These are phyloP conservation scores for Eucalyptus erythrocorys DNA, from an alignment of 345 rosid species.

Conservation along the genomic window DNA sequence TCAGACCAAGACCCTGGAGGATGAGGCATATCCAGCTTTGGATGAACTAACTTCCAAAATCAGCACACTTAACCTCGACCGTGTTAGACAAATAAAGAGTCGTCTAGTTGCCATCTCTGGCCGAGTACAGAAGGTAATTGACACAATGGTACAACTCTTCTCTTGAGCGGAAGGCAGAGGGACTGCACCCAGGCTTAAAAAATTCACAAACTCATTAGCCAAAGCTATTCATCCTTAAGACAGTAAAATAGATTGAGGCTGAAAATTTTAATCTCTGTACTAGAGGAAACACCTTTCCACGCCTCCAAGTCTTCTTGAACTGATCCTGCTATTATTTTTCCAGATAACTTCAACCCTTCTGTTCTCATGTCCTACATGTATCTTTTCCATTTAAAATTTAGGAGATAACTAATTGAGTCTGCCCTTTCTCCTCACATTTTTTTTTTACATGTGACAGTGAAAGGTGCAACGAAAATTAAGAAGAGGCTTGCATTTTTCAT, in stretches of 20 bases:
- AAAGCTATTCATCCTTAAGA: background rate
- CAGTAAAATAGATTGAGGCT: background rate
- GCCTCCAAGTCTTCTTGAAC: background rate
- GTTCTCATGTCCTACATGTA: background rate
- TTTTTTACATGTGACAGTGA: background rate
- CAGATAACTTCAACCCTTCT: background rate
- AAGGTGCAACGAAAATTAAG: background rate
- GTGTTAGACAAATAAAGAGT: conserved; percentile 69
- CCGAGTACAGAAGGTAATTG: conserved; percentile 64
- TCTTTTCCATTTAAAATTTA: background rate
- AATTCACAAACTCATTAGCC: background rate
- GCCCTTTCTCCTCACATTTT: background rate
- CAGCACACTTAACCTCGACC: conserved; percentile 65
- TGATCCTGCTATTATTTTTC: background rate
- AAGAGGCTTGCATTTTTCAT: background rate
- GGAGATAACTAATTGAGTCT: background rate
- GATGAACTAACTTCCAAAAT: conserved; percentile 76
- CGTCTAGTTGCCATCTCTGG: conserved; percentile 61
- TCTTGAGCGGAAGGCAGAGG: background rate
- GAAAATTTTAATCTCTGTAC: background rate
- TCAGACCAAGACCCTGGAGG: conserved; percentile 53
- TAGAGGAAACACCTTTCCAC: background rate
- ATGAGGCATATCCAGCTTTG: conserved; percentile 77
- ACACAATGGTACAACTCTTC: background rate
- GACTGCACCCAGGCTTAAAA: background rate